Conservation (phyloP, 2,329 filamentous ascomycete species). For the Lachnellula occidentalis region DNA sequence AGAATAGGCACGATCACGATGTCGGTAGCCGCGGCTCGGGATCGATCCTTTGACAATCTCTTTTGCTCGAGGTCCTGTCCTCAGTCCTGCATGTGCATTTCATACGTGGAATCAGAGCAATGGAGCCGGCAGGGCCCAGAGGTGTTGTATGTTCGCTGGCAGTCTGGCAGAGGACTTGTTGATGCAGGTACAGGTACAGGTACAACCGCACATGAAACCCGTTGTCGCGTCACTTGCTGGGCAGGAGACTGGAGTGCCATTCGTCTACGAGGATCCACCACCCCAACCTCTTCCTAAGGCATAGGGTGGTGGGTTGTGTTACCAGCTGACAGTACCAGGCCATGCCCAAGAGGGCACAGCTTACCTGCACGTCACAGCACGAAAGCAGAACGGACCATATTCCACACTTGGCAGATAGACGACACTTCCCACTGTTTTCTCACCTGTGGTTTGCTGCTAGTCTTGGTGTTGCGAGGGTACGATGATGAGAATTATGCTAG, state of each 20-base stretch:
- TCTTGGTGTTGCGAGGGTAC: too few relatives aligned
- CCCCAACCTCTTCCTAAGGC: too few relatives aligned
- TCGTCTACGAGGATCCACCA: background rate
- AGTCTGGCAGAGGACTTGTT: background rate
- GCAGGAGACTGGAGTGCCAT: background rate
- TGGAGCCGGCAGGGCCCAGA: background rate
- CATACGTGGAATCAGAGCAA: background rate
- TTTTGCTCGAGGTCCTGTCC: background rate
- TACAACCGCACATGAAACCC: conserved; percentile 8
- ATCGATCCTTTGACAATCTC: background rate
- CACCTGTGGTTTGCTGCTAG: too few relatives aligned
- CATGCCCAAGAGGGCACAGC: background rate
- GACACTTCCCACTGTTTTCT: too few relatives aligned
- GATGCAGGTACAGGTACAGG: conserved; percentile 1
- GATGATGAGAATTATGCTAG: too few relatives aligned
- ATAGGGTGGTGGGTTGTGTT: background rate
- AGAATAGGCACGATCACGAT: background rate
- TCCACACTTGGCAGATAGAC: background rate
- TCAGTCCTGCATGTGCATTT: background rate
- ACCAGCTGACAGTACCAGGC: background rate
- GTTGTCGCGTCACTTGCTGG: background rate
- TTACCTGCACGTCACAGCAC: background rate
- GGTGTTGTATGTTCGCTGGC: background rate
- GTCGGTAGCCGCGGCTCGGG: conserved; percentile 2
- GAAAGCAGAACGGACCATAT: background rate